Evolutionary conservation across 2,329 filamentous ascomycete species (phyloP).

Genomic region (Paradendryphiella salina): DNA sequence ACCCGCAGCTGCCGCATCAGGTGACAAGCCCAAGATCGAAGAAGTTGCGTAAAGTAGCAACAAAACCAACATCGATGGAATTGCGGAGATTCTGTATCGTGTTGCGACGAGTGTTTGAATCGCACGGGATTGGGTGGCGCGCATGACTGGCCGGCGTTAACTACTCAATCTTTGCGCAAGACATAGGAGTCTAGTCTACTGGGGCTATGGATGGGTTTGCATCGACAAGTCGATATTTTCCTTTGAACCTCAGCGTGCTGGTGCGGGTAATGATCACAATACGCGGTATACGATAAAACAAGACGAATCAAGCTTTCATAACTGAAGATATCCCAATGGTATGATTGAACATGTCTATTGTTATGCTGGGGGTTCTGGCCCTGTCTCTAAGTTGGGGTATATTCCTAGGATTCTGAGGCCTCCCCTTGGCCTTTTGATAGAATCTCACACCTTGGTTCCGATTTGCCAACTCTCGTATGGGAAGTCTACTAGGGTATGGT

Average conservation of each 20-base stretch:
- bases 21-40: conserved; percentile 52
- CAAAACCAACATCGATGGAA: conserved; percentile 55
- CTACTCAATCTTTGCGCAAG: conserved; percentile 7
- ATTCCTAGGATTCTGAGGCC: background rate
- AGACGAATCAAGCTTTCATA: conserved; percentile 13
- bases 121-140: conserved; percentile 7
- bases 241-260: conserved; percentile 7
- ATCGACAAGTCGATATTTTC: conserved; percentile 6
- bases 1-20: conserved; percentile 32
- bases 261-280: conserved; percentile 19
- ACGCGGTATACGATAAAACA: conserved; percentile 22
- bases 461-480: conserved; percentile 65
- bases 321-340: background rate
- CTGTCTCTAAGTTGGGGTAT: background rate
- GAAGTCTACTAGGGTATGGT: conserved; percentile 61
- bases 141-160: conserved; percentile 12
- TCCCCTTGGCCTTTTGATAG: background rate
- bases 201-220: conserved; percentile 2
- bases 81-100: conserved; percentile 33
- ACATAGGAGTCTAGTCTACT: conserved; percentile 7
- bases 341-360: background rate
- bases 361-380: background rate
- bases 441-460: background rate
- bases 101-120: conserved; percentile 18
- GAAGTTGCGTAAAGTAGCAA: conserved; percentile 45